phyloP scores from a whole-genome alignment of 176 grass and related monocot genomes.

The Melocanna baccifera region DNA sequence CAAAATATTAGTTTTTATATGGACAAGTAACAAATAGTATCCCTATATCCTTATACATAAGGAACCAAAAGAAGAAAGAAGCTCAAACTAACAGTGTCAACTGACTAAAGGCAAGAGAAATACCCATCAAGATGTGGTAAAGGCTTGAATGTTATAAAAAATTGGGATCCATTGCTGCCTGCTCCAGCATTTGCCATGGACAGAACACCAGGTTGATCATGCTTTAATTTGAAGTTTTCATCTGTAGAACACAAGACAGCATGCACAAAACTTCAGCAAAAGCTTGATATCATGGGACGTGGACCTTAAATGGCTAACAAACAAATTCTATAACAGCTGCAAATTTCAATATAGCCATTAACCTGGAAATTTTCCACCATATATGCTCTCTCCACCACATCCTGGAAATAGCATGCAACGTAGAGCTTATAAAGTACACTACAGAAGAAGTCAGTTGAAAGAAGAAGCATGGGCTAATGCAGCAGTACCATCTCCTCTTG shows the following conservation, averaged over 20 bases:
- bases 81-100: background rate
- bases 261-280: constrained; percentile 13
- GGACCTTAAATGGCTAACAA: background rate
- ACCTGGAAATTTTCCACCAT: constrained; percentile 85
- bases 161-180: constrained; percentile 62
- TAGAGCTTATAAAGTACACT: constrained; percentile 65
- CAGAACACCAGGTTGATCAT: constrained; percentile 60
- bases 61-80: background rate
- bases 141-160: constrained; percentile 64
- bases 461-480: constrained; percentile 72
- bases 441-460: constrained; percentile 81
- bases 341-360: constrained; percentile 19
- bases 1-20: background rate
- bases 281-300: background rate
- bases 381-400: constrained; percentile 78
- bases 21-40: background rate
- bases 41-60: background rate
- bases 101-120: constrained; percentile 17
- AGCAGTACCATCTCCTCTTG: constrained; percentile 84
- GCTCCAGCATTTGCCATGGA: constrained; percentile 74
- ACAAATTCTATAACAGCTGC: background rate
- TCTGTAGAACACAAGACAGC: constrained; percentile 45
- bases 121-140: constrained; percentile 69
- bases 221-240: constrained; percentile 71
- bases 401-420: constrained; percentile 80